Base-by-base conservation (phyloP, 164 flowering plant species). In the Aristolochia fimbriata region DNA sequence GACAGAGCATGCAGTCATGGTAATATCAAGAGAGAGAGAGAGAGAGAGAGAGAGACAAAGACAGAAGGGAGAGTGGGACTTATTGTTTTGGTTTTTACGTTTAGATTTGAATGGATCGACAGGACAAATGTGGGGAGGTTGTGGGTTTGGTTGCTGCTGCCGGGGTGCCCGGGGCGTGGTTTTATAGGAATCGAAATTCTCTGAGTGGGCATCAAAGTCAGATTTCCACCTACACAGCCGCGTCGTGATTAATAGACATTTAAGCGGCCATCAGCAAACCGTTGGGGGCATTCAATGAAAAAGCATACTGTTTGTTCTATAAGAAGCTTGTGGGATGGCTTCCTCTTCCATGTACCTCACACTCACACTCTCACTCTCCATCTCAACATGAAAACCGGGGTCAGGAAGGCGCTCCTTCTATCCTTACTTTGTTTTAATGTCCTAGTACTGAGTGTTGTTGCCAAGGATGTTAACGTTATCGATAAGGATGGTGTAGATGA, bases 371-470 rank as follows among this genome's bases (percentile, higher is more conserved):
- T 47, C 17, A 47, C 15, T 17, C 21, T 16, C 51, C 51, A 49
- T 15, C 27, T 14, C 56, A 67, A 41, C 16, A 75, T 70, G 75
- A 54, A 21, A 8, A 25, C 67, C 13, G 59, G 53, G 6, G 15
- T n/a, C 45, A 14, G 49, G 43, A 31, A 58, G 49, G 51, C 68
- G 25, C 49, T 60, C 45, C 20, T 78, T 50, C 31, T 75, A 21
- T 62, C 67, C 47, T 62, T 78, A 73, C 33, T 78, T 24, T 75
- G 79, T 48, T 41, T 75, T 25, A 51, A 69, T 65, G 69, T 60
- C 47, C 14, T 78, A 43, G 68, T 69, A 11, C 66, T 23, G 24
- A 69, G 67, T 65, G 77, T 71, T 52, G 23, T 60, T 53, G 79
- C 71, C 0, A 69, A 70, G 53, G 27, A 70, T 62, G 69, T 64